Evolutionary conservation across 371 early-diverging fungal genomes (phyloP), one percentile per base, ranked within the genome.

Genomic region (Sporodiniella umbellata): DNA sequence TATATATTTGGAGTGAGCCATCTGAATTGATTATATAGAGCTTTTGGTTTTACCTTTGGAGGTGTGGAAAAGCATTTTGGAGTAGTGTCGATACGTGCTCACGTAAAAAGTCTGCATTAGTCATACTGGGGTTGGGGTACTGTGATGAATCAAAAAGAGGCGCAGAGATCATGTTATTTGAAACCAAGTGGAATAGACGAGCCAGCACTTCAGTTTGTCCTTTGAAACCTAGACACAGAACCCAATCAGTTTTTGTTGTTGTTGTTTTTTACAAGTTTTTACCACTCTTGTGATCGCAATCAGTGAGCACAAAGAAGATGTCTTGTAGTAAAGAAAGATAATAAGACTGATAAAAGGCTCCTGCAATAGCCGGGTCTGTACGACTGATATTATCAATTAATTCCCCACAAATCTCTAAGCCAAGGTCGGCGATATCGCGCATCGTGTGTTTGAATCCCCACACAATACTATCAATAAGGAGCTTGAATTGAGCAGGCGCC

Each of bases 391-490:
- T 93, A 51, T 79, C 85, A 56, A 98, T 75, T 61, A 99, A 63
- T 42, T 95, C 96, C 18, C 81, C 72, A 42, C 90, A 86, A 44
- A 94, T 95, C 17, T 71, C 77, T 42, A 98, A 83, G 22, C 95
- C 93, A 37, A 85, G 72, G 50, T 99, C 98, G 44, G 94, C 89
- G 68, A 99, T 94, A 63, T 99, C 98, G 54, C 96, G 85, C 89
- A 93, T 90, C 1, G 96, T 94, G 70, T 99, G 99, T 78, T 98
- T 98, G 80, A 98, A 93, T n/a, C 88, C 96, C 97, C 98, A 98
- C 18, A 96, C 90, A 49, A 97, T 83, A 55, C 92, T 88, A 77
- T 95, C 93, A 48, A 90, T 78, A 62, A 95, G 77, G 21, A 95
- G 79, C 56, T 92, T 91, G 76, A 98, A 94, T 66, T 89, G 89